phyloP scores from a whole-genome alignment of 164 flowering plant genomes.

The Liriodendron chinense region DNA sequence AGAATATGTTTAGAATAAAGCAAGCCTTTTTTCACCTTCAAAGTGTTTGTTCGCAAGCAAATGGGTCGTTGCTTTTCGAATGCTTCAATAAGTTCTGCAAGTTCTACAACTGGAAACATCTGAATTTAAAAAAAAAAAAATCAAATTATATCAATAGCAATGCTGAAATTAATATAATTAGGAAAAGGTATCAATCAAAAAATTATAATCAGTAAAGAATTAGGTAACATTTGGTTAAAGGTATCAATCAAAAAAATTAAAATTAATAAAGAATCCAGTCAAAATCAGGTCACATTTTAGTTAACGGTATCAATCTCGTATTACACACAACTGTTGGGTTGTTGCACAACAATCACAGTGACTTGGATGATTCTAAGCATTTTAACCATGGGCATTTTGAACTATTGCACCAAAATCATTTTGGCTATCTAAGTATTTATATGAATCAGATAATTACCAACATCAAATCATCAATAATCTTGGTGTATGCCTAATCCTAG shows the following conservation, averaged over 20 bases:
- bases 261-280: too few relatives aligned
- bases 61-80: constrained; percentile 88
- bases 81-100: constrained; percentile 85
- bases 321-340: not conserved
- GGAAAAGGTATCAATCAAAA: not conserved
- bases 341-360: not conserved
- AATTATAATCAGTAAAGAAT: too few relatives aligned
- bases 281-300: too few relatives aligned
- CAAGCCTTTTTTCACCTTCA: constrained; percentile 46
- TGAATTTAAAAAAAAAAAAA: constrained; percentile 18
- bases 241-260: too few relatives aligned
- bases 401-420: not conserved
- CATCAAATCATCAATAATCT: too few relatives aligned
- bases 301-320: too few relatives aligned
- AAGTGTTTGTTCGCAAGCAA: constrained; percentile 77
- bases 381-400: not conserved
- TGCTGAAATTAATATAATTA: not conserved
- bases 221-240: too few relatives aligned
- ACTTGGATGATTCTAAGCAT: not conserved
- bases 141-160: not conserved
- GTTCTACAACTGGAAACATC: constrained; percentile 90
- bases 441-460: not conserved
- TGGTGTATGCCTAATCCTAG: not conserved
- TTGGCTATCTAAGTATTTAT: not conserved
- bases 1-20: not conserved